Base-by-base conservation (phyloP, 805 yeast species). In the Candida sanyiensis region DNA sequence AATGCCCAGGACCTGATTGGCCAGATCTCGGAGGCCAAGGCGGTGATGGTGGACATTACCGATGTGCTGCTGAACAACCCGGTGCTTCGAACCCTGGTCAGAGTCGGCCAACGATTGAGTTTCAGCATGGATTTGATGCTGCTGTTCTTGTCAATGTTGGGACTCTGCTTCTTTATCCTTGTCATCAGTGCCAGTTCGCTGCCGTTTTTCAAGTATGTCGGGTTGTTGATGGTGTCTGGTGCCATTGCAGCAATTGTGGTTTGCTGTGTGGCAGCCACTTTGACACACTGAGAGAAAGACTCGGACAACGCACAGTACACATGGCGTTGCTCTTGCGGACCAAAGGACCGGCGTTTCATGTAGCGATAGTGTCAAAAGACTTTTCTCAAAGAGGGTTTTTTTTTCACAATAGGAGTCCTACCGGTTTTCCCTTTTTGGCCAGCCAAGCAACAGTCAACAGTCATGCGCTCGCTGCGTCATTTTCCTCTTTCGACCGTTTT, bases 401-500 rank as follows among this genome's bases (percentile, higher is more conserved):
- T 15, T 27, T 18, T 18, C 18, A 15, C 7, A 12, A 8, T 25
- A 27, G 29, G 29, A 27, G 18, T 27, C 29, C 29, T 27, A 12
- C n/a, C n/a, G n/a, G n/a, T n/a, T n/a, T n/a, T n/a, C n/a, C n/a
- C n/a, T n/a, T n/a, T n/a, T n/a, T n/a, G n/a, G n/a, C n/a, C n/a
- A n/a, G n/a, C n/a, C n/a, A n/a, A n/a, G n/a, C n/a, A n/a, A n/a
- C n/a, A n/a, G n/a, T n/a, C n/a, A n/a, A n/a, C n/a, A n/a, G 34
- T 31, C 34, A 31, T n/a, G 13, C 34, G 21, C 25, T 12, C 18
- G 9, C 11, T 31, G 34, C 34, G 34, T 31, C 34, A 31, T 31
- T 31, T 31, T 31, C 24, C 13, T 31, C 34, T 31, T 31, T 31
- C 34, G 34, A 31, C 34, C 34, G 34, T n/a, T 20, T n/a, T 10